Base-by-base conservation (phyloP, 1,284 basidiomycete genomes). In the Taiwanofungus camphoratus region DNA sequence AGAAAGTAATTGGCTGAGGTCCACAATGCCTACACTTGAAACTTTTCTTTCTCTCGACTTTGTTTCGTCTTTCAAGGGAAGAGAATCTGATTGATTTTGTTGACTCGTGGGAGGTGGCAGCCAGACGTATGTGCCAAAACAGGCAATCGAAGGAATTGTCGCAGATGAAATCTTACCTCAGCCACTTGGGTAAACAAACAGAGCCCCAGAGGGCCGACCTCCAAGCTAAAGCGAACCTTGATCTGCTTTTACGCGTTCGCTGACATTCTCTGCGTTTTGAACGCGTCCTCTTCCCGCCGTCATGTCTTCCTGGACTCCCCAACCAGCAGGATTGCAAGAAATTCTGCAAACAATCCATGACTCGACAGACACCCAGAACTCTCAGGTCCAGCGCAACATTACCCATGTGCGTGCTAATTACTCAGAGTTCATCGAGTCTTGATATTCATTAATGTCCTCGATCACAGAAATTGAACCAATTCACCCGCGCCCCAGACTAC, bases 401-500 rank as follows among this genome's bases (percentile, higher is more conserved):
- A 91, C 88, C 48, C 77, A 82, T 68, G 87, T 88, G 64, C 58
- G 75, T 61, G 42, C 41, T 42, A 41, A 51, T 47, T 42, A 49
- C 35, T 40, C 43, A 34, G 21, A 20, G 29, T 36, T 46, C 24
- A 31, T 54, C 47, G 52, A 51, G 52, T 52, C 37, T 31, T 33
- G 48, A 39, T 42, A 24, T 50, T 33, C 37, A 52, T 50, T 36
- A 41, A 50, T 41, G 32, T 29, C 38, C 35, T 47, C 40, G 35
- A 55, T 46, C 36, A 34, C 59, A 94, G 91, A 92, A 92, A 78
- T 76, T 95, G 48, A 90, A 91, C 62, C 79, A 76, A 54, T 93
- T 94, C 66, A 88, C 89, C 63, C 81, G 81, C 58, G 82, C 86
- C 47, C 89, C 92, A 42, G 92, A 95, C 66, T 99, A 98, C 66